Evolutionary conservation across 116 monocot genomes (phyloP).

Genomic region (Iris pallida): DNA sequence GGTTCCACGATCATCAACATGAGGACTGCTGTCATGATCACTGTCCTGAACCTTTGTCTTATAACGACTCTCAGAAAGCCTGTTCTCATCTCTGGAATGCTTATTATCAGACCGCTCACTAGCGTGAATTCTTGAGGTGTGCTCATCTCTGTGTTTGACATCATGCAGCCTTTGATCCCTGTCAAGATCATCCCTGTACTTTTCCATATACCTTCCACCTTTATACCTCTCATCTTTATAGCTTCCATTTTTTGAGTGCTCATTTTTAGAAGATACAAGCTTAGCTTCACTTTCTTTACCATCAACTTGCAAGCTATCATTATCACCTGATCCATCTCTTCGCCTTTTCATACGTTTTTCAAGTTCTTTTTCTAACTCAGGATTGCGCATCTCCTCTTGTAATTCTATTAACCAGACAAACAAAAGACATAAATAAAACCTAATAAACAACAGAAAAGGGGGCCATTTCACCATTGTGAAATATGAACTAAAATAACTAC

Average conservation of each 20-base stretch:
- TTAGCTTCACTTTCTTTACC: constrained; percentile 29
- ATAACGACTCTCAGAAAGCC: constrained; percentile 26
- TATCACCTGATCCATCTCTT: constrained; percentile 37
- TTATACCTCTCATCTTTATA: constrained; percentile 15
- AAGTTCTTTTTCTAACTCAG: constrained; percentile 47
- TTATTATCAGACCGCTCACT: constrained; percentile 38
- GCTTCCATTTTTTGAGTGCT: constrained; percentile 32
- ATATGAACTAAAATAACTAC: no score
- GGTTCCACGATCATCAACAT: constrained; percentile 28
- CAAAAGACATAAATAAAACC: background rate
- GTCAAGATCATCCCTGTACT: constrained; percentile 38
- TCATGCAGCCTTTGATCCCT: constrained; percentile 33
- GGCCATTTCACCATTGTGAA: no score
- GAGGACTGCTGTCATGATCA: constrained; percentile 43
- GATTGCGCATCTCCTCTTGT: constrained; percentile 34
- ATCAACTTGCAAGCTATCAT: constrained; percentile 44
- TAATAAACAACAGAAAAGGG: no score
- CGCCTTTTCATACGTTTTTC: constrained; percentile 28
- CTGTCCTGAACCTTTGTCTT: constrained; percentile 42
- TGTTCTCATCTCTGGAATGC: constrained; percentile 35
- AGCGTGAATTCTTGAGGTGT: constrained; percentile 31
- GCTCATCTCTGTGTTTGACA: constrained; percentile 39
- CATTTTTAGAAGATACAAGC: constrained; percentile 31
- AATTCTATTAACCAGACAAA: constrained; percentile 24
- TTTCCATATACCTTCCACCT: constrained; percentile 40